These are phyloP conservation scores for Gamarada debralockiae DNA, from an alignment of 495 filamentous ascomycete genomes.

Conservation along the genomic window DNA sequence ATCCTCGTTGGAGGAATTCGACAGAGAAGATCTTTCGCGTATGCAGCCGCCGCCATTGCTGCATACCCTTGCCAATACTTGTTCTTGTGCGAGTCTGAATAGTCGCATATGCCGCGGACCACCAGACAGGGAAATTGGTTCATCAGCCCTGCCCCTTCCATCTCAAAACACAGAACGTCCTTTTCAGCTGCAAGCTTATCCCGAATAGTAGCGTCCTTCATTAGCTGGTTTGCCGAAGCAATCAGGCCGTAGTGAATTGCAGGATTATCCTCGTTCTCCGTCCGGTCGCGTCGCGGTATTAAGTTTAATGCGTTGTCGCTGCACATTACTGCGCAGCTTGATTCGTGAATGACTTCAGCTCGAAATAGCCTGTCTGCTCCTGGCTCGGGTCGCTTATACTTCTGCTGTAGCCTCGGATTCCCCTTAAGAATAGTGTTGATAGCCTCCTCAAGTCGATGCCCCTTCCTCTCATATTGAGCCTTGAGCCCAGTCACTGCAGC, in stretches of 20 bases:
- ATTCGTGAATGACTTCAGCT: slow-evolving; percentile 25
- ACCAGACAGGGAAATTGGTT: too few species aligned
- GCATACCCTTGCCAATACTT: too few species aligned
- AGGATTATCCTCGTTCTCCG: slow-evolving; percentile 25
- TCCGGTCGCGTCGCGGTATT: slow-evolving; percentile 24
- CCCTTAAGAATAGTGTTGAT: slow-evolving; percentile 22
- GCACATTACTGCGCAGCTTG: slow-evolving; percentile 24
- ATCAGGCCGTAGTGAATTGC: slow-evolving; percentile 32
- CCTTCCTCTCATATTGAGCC: not conserved
- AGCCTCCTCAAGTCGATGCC: slow-evolving; percentile 20
- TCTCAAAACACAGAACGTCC: slow-evolving; percentile 32
- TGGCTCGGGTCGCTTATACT: too few species aligned
- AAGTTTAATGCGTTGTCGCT: slow-evolving; percentile 23
- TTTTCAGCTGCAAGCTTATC: slow-evolving; percentile 11
- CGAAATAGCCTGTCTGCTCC: slow-evolving; percentile 33
- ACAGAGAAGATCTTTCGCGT: slow-evolving; percentile 28
- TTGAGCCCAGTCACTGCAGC: slow-evolving; percentile 20
- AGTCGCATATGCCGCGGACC: slow-evolving; percentile 39
- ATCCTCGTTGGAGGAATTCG: slow-evolving; percentile 3
- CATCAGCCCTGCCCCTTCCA: slow-evolving; percentile 37
- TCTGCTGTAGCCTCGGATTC: slow-evolving; percentile 22
- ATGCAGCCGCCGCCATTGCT: slow-evolving; percentile 29
- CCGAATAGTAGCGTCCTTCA: slow-evolving; percentile 18
- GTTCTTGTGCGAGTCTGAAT: slow-evolving; percentile 39
- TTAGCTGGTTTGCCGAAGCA: slow-evolving; percentile 25